phyloP scores from a whole-genome alignment of 345 rosid genomes.

The Salix arbutifolia region DNA sequence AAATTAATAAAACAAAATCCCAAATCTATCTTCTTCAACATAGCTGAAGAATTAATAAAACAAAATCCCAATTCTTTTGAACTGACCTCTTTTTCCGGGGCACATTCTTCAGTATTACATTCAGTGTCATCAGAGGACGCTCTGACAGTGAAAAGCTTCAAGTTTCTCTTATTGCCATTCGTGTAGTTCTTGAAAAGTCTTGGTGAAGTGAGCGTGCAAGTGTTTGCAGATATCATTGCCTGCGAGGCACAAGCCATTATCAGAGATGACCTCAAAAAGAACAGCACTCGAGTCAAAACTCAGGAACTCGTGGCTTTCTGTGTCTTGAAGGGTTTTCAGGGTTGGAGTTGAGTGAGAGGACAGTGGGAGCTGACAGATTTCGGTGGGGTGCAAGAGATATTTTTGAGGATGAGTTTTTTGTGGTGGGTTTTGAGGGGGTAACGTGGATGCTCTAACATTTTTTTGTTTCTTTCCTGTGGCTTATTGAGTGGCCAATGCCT shows the following conservation, averaged over 20 bases:
- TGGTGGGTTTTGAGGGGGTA: constrained; percentile 10
- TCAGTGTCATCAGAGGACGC: constrained; percentile 65
- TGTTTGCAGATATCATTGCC: constrained; percentile 56
- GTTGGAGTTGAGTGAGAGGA: not conserved
- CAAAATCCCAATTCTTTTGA: not conserved
- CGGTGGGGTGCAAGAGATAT: not conserved
- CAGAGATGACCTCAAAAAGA: not conserved
- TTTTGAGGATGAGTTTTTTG: constrained; percentile 1
- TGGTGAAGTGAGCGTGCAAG: constrained; percentile 49
- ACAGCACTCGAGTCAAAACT: not conserved
- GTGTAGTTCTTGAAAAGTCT: constrained; percentile 27
- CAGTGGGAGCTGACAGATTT: not conserved
- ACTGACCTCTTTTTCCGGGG: constrained; percentile 90
- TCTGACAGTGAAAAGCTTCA: constrained; percentile 38
- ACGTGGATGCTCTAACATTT: not conserved
- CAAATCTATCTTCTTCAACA: not conserved
- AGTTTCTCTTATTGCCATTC: constrained; percentile 12
- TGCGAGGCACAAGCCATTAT: constrained; percentile 59
- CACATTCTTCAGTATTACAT: constrained; percentile 87
- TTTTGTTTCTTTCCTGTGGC: not conserved
- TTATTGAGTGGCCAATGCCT: too few relatives aligned
- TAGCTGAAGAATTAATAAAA: not conserved
- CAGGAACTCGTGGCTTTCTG: not conserved
- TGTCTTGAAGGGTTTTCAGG: constrained; percentile 1
- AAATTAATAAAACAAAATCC: not conserved